Evolutionary conservation across 257 asterid genomes (phyloP), one percentile per base, ranked within the genome.

Genomic region (Scutellaria minor): DNA sequence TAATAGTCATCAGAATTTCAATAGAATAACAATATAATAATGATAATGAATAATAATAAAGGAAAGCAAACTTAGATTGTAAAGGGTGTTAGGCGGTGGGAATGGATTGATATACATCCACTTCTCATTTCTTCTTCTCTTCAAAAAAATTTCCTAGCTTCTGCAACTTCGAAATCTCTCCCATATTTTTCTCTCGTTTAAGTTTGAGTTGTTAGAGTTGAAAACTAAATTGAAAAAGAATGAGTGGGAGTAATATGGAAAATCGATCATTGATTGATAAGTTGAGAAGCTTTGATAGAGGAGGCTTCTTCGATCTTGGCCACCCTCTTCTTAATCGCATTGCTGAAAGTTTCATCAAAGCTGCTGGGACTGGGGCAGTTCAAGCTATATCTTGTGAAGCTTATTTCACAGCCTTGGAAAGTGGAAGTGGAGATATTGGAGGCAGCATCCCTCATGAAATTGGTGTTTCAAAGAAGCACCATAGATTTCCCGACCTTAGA

Each of bases 251-350:
- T 64, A 90, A 83, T 72, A 73, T 87, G 90, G 96, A 88, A 73
- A 85, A 77, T 0, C 78, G 93, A 35, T 90, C 98, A 18, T 46
- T 89, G 82, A 77, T 87, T 3, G 97, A 91, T 78, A 95, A 91
- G 79, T 76, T 93, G 8, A 75, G 89, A 45, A 82, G 86, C 80
- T 90, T 87, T 9, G 89, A 90, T 51, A 85, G 84, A 18, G 87
- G 88, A 35, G 92, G 91, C 1, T 74, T 80, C 60, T 82, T 88
- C 20, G 97, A 93, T 84, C 85, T 93, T 14, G 98, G 98, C 37
- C 97, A 90, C 57, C 98, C 98, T 61, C 85, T 93, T 7, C 96
- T 93, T n/a, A 90, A 90, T 44, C 96, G 98, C 78, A 73, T 93
- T 40, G 78, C 90, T 41, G 96, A 93, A 65, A 87, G 88, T 80